Base-by-base conservation (phyloP, 177 flowering plant species). In the Telopea speciosissima region DNA sequence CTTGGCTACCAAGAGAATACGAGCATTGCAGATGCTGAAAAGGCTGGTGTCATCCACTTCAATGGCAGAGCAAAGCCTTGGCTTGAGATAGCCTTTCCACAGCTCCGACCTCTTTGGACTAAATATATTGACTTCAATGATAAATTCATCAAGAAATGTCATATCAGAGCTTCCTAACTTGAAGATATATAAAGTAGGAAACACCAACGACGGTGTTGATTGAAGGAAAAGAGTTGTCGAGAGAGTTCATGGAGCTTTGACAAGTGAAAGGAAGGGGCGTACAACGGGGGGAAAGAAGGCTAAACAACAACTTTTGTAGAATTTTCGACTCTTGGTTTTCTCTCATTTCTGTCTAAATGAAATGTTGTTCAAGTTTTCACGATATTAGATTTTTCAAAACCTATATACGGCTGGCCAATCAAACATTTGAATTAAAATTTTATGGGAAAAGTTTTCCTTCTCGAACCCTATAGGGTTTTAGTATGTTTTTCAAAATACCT, bases 11-110 rank as follows among this genome's bases (percentile, higher is more conserved):
- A 94, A 66, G 95, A 89, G 0, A 92, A 88, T 56, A 94, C 97
- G 13, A 90, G 81, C 33, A 68, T 84, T 23, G 83, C 75, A 1
- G 93, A 85, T 65, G 98, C 90, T 67, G 69, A 86, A 75, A 87
- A 33, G 42, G 95, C 97, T 13, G 98, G 88, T 16, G 98, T 94
- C 21, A 72, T 94, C 70, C 98, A 94, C 79, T 94, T 89, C 76
- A 94, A 94, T 80, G 98, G 98, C 28, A 76, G 95, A 75, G 96
- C 97, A 24, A 94, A 94, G 76, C 98, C 98, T 21, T 93, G 98
- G 97, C 90, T 93, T n/a, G 96, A 91, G 12, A 93, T 93, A n/a
- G 96, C 97, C 1, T 93, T 93, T 42, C 94, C 97, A 11, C 79
- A 81, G 12, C 93, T 91, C 10, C 81, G 84, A 73, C 80, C 89